Evolutionary conservation across 768 basidiomycete genomes (phyloP), one percentile per base, ranked within the genome.

Genomic region (Russula sp.): DNA sequence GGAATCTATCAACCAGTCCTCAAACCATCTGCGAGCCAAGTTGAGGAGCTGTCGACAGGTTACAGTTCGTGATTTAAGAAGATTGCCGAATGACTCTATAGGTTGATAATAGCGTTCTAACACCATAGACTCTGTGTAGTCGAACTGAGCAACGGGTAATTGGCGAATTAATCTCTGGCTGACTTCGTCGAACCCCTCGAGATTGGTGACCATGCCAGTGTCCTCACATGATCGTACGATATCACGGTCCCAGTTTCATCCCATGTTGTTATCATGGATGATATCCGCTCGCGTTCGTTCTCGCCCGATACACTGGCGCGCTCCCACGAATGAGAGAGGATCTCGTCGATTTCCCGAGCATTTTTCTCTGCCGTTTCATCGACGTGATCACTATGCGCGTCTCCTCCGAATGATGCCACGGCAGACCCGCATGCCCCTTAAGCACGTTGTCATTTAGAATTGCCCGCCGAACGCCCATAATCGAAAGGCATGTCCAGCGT

Each of bases 101-200:
- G 46, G 5, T 48, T 11, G 46, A 0, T 4, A 10, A 48, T 7
- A 9, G 13, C 3, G 9, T 0, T 38, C 20, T 24, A 2, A 3
- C 2, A 0, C 1, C 10, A 34, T 2, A 34, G 7, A 1, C 1
- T 6, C 9, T 1, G 34, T 1, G 2, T 1, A 7, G 20, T 51
- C 48, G 34, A 44, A 49, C 1, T 51, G 5, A 5, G 50, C 26
- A 26, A 48, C n/a, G 9, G 57, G 32, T 48, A 59, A 38, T 36
- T 49, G 48, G 5, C 6, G 7, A 11, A 7, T 34, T 5, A 58
- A 2, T 1, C 18, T 13, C 13, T 14, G 26, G n/a, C 11, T 30
- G 4, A 11, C 9, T 11, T 32, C 22, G 18, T 46, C 26, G 20
- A 20, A 13, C 42, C 5, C n/a, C 9, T 32, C 28, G 49, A 16